phyloP scores from a whole-genome alignment of 2,329 filamentous ascomycete species.

The Talaromyces sp. region DNA sequence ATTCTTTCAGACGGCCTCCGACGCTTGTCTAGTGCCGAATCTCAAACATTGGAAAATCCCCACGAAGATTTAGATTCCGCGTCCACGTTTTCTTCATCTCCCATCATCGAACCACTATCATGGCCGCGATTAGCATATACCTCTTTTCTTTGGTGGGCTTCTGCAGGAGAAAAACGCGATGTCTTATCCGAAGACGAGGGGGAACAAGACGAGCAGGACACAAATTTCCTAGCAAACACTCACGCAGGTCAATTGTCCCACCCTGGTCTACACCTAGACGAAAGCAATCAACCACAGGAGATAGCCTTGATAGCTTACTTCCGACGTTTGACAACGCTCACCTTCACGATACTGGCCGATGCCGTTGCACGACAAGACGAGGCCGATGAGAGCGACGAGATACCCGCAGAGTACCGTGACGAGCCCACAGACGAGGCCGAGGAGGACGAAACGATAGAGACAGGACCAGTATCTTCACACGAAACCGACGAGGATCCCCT shows the following conservation, averaged over 20 bases:
- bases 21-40: conserved; percentile 25
- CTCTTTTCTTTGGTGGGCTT: conserved; percentile 65
- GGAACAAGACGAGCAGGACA: conserved; percentile 43
- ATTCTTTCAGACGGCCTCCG: conserved; percentile 61
- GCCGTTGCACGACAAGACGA: conserved; percentile 39
- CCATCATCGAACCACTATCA: conserved; percentile 52
- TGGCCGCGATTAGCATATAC: conserved; percentile 59
- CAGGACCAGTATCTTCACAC: conserved; percentile 14
- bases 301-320: conserved; percentile 48
- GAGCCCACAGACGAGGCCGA: conserved; percentile 15
- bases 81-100: conserved; percentile 39
- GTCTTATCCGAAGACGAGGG: conserved; percentile 53
- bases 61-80: conserved; percentile 35
- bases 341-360: conserved; percentile 42
- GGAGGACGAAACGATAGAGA: conserved; percentile 18
- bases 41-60: conserved; percentile 11
- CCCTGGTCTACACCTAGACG: conserved; percentile 23
- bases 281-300: conserved; percentile 37
- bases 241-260: conserved; percentile 23
- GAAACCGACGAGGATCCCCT: conserved; percentile 26
- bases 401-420: conserved; percentile 15
- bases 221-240: conserved; percentile 32
- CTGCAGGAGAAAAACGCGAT: conserved; percentile 56
- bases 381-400: conserved; percentile 12
- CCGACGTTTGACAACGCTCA: conserved; percentile 43